These are phyloP conservation scores for Haberlea rhodopensis DNA, from an alignment of 257 asterid species.

Conservation along the genomic window DNA sequence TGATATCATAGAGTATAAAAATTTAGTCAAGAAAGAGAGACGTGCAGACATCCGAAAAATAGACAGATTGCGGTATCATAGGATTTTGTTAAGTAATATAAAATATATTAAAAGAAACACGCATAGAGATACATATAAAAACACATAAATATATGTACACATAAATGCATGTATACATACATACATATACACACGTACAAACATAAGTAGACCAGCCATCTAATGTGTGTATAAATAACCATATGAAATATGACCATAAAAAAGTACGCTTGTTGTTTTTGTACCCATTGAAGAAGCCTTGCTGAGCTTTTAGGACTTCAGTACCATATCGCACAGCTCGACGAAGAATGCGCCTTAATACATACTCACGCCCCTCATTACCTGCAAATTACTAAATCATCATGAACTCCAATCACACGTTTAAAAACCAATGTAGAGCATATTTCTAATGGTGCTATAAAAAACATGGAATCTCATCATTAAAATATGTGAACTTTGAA, in stretches of 20 bases:
- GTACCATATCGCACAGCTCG: slow-evolving; percentile 98
- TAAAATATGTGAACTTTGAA: background rate
- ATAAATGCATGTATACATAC: background rate
- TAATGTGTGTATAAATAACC: slow-evolving; percentile 1
- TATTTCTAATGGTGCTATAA: background rate
- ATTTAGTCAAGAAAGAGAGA: background rate
- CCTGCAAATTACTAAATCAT: slow-evolving; percentile 46
- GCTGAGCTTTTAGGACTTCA: slow-evolving; percentile 83
- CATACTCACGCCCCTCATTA: slow-evolving; percentile 98
- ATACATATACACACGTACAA: too few relatives aligned
- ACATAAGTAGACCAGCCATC: background rate
- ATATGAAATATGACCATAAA: background rate
- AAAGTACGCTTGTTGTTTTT: slow-evolving; percentile 17
- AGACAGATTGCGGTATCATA: background rate
- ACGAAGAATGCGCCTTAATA: slow-evolving; percentile 89
- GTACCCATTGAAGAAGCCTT: slow-evolving; percentile 87
- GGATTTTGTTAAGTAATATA: background rate
- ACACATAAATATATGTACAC: too few relatives aligned
- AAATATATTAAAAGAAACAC: too few relatives aligned
- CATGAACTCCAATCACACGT: background rate
- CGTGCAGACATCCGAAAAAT: too few relatives aligned
- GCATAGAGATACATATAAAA: too few relatives aligned
- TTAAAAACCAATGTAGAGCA: background rate
- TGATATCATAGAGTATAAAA: background rate
- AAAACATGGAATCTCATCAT: background rate